Conservation (phyloP, 2,329 filamentous ascomycete genomes). For the Aspergillus glaucus region DNA sequence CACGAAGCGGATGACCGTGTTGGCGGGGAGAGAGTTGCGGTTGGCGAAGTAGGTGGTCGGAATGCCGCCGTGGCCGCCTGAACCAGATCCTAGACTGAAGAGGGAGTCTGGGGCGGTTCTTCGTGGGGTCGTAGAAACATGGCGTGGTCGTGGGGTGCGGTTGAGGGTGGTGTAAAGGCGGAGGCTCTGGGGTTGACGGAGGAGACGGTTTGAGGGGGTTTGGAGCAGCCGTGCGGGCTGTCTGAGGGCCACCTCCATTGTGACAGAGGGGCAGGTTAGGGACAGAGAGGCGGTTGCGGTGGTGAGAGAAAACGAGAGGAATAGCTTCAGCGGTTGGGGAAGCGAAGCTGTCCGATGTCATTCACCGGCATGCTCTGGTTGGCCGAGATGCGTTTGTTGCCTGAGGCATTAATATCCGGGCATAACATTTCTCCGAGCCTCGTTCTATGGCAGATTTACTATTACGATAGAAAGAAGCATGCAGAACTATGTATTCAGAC, state of each 20-base stretch:
- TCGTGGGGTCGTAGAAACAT: constrained; percentile 21
- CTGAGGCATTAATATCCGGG: constrained; percentile 17
- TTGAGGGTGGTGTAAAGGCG: constrained; percentile 17
- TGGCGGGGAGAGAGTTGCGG: constrained; percentile 66
- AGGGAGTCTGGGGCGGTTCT: constrained; percentile 27
- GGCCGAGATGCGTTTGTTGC: constrained; percentile 9
- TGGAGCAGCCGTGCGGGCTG: constrained; percentile 29
- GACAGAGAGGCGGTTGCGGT: neutral
- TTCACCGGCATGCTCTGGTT: constrained; percentile 8
- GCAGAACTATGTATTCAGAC: neutral
- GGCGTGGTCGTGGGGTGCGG: constrained; percentile 20
- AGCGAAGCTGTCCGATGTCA: constrained; percentile 8
- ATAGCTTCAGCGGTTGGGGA: neutral
- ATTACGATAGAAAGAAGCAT: neutral
- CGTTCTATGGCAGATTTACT: neutral
- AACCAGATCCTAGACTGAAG: constrained; percentile 21
- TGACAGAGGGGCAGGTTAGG: constrained; percentile 2
- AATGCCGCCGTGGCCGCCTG: constrained; percentile 23
- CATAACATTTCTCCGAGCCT: neutral
- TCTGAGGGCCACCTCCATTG: constrained; percentile 34
- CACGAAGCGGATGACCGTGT: constrained; percentile 92
- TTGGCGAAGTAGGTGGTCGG: constrained; percentile 73
- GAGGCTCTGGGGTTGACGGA: constrained; percentile 12
- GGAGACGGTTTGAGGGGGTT: constrained; percentile 16
- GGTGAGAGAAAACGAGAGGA: neutral